These are phyloP conservation scores for Colletotrichum sp. DNA, from an alignment of 2,329 filamentous ascomycete genomes.

Conservation along the genomic window DNA sequence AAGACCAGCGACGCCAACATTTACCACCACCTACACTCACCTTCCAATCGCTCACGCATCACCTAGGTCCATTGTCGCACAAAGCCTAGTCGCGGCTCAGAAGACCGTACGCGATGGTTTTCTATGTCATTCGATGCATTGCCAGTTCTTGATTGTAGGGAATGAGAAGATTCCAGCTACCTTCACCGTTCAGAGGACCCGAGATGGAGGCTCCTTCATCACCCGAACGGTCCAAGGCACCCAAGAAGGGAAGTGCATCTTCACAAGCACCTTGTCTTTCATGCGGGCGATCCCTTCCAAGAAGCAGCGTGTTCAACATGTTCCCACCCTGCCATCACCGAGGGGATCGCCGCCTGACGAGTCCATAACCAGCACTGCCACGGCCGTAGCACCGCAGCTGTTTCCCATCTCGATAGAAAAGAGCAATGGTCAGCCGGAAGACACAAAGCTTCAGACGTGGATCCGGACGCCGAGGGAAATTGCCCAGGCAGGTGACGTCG, in stretches of 20 bases:
- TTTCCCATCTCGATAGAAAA: not conserved
- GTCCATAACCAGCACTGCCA: not conserved
- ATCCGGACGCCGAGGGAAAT: not conserved
- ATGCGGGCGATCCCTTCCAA: not conserved
- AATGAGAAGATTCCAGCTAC: not conserved
- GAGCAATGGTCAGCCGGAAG: not conserved
- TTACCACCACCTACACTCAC: rapidly evolving
- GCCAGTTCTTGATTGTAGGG: not conserved
- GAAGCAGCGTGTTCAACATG: not conserved
- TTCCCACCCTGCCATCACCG: not conserved
- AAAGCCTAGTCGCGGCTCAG: not conserved
- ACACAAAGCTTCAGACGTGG: not conserved
- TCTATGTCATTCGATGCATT: not conserved
- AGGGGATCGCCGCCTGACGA: not conserved
- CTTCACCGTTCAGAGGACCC: not conserved
- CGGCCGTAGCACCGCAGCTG: not conserved
- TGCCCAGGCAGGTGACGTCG: not conserved
- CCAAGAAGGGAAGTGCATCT: not conserved
- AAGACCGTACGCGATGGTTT: not conserved
- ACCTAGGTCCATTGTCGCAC: not conserved
- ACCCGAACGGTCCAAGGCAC: not conserved
- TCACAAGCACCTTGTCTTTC: not conserved
- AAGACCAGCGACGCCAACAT: not conserved
- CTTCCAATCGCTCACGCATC: not conserved
- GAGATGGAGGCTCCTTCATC: not conserved